Base-by-base conservation (phyloP, 2,329 filamentous ascomycete species). In the Fusarium papillatum region DNA sequence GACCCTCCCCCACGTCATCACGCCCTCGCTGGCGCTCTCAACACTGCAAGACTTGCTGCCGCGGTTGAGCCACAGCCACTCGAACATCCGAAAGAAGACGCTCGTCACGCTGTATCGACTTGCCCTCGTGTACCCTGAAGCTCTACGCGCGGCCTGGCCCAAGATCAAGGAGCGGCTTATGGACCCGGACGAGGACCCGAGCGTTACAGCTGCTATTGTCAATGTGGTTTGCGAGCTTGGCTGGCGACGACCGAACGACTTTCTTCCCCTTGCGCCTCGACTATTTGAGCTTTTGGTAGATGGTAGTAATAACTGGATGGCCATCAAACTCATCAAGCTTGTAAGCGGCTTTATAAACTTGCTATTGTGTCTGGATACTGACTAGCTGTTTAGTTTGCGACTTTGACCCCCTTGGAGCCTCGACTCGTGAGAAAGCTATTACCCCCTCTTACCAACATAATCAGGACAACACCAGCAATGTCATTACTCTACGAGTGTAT, bases 301-400 rank as follows among this genome's bases (percentile, higher is more conserved):
- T 72, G 93, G 95, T 68, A 94, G 94, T 43, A 98, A 99, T 84
- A 99, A 99, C 84, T 99, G 97, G 97, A 98, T 99, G 96, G 96
- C 96, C 70, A 99, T 99, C 82, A 99, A 99, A 83, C 91, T 99
- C 74, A 98, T 99, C 83, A 99, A 99, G 85, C 90, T 99, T 74
- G 95, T 96, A 53, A n/a, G 81, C 65, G n/a, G 22, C 39, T 46
- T 29, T 17, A 14, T 10, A 13, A 11, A 9, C 4, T 9, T 29
- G 3, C 7, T 26, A 16, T 11, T 19, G 2, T 31, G 1, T 22
- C 43, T 26, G 16, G 22, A 43, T 24, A 57, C 65, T 70, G n/a
- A 77, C 39, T n/a, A 38, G 36, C 24, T 11, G 4, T 22, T 2
- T 80, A 97, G 94, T 99, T 99, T 88, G 96, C 97, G 53, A 97